These are phyloP conservation scores for Avena eriantha DNA, from an alignment of 176 grass and related monocot genomes.

Conservation along the genomic window DNA sequence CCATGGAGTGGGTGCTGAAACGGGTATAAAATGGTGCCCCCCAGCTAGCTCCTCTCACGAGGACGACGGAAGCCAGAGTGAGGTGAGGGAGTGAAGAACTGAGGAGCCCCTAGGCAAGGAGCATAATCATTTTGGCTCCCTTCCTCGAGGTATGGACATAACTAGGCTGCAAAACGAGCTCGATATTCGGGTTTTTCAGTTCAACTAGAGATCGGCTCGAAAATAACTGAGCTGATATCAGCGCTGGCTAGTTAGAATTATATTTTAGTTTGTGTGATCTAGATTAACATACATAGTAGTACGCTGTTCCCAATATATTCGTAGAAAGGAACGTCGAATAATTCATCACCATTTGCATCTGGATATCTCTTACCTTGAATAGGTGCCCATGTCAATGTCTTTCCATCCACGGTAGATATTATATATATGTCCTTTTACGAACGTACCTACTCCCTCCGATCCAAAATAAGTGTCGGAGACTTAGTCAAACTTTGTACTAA, in stretches of 20 bases:
- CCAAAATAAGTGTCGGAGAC: too few species aligned
- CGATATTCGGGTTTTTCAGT: neutral
- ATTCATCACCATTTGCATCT: too few species aligned
- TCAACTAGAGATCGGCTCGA: neutral
- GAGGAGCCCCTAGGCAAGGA: neutral
- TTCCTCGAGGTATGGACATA: conserved; percentile 3
- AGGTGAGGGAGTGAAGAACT: neutral
- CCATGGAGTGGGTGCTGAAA: neutral
- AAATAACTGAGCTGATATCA: neutral
- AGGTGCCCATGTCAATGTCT: too few species aligned
- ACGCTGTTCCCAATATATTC: too few species aligned
- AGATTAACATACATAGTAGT: neutral
- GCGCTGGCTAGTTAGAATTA: neutral
- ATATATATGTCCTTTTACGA: too few species aligned
- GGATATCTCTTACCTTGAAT: too few species aligned
- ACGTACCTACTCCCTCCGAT: too few species aligned
- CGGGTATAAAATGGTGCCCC: conserved; percentile 22
- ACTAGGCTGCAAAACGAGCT: neutral
- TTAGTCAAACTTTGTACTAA: too few species aligned
- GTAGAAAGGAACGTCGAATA: too few species aligned
- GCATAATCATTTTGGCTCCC: neutral
- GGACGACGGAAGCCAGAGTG: neutral
- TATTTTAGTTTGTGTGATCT: neutral
- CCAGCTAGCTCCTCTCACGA: neutral
- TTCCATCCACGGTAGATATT: too few species aligned